Percentiles rank a stretch among this genome's conserved stretches.
Conservation (phyloP, 257 asterid genomes). For the Jaltomata sinuosa region DNA sequence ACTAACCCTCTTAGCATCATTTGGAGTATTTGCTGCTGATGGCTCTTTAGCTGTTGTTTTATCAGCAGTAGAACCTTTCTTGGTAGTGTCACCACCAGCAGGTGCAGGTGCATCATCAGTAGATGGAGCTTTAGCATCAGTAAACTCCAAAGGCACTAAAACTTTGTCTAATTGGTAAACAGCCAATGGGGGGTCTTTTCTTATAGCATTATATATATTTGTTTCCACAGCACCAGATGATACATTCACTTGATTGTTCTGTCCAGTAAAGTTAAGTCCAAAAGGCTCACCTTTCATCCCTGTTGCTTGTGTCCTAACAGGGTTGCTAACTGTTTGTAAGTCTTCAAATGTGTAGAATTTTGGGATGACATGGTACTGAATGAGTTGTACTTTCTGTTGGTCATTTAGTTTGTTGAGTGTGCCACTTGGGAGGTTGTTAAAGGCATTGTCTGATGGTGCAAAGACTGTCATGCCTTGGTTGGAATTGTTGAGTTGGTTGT, state of each 20-base stretch:
- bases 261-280: constrained; percentile 45
- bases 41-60: constrained; percentile 19
- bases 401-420: constrained; percentile 52
- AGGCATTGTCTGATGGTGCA: constrained; percentile 84
- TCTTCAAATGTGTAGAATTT: constrained; percentile 41
- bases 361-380: constrained; percentile 58
- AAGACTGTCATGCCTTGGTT: constrained; percentile 68
- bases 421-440: constrained; percentile 65
- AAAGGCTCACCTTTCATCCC: constrained; percentile 44
- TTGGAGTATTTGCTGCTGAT: constrained; percentile 1
- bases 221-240: constrained; percentile 44
- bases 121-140: constrained; percentile 28
- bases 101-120: constrained; percentile 32
- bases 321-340: constrained; percentile 67
- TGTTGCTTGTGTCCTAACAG: constrained; percentile 75
- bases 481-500: constrained; percentile 72
- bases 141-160: constrained; percentile 43
- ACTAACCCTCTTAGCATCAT: constrained; percentile 1
- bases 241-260: constrained; percentile 48
- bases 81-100: neutral
- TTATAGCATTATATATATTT: constrained; percentile 41
- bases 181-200: constrained; percentile 54
- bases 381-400: constrained; percentile 64
- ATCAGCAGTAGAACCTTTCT: constrained; percentile 5
- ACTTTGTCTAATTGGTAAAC: constrained; percentile 72